Evolutionary conservation across 305 asterid species (phyloP).

Genomic region (Fraxinus xanthoxyloides): DNA sequence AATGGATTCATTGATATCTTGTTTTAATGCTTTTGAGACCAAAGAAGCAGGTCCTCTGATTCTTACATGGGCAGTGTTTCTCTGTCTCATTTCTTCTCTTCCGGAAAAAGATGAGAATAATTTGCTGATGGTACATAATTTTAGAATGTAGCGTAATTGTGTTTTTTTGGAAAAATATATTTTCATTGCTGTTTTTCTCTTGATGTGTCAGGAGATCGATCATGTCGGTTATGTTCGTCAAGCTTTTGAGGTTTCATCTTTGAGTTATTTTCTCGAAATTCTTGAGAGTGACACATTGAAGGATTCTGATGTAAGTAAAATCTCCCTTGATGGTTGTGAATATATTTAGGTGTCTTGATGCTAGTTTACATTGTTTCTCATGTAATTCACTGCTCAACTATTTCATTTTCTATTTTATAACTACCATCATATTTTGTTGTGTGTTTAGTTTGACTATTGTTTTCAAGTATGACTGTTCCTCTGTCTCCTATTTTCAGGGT

Average conservation of each 20-base stretch:
- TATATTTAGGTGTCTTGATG: constrained; percentile 9
- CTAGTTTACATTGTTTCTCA: constrained; percentile 5
- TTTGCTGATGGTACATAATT: constrained; percentile 57
- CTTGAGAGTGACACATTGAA: constrained; percentile 68
- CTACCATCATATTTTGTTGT: constrained; percentile 3
- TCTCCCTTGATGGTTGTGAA: background rate
- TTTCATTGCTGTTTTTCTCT: constrained; percentile 22
- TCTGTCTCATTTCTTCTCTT: constrained; percentile 83
- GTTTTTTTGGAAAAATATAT: constrained; percentile 1
- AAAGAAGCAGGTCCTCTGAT: constrained; percentile 85
- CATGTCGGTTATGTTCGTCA: constrained; percentile 82
- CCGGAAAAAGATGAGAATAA: constrained; percentile 67
- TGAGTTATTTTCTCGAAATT: constrained; percentile 75
- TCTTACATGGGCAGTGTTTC: constrained; percentile 95
- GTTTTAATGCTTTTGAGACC: constrained; percentile 54
- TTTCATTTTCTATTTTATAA: background rate
- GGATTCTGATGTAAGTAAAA: constrained; percentile 71
- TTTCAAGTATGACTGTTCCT: constrained; percentile 1
- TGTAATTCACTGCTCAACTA: background rate
- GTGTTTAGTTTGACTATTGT: constrained; percentile 6
- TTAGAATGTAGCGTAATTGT: constrained; percentile 19
- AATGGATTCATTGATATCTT: constrained; percentile 61
- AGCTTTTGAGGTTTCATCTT: constrained; percentile 80
- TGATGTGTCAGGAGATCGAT: constrained; percentile 71
- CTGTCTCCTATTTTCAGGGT: constrained; percentile 41